phyloP scores from a whole-genome alignment of 164 flowering plant genomes.

The Protea cynaroides region DNA sequence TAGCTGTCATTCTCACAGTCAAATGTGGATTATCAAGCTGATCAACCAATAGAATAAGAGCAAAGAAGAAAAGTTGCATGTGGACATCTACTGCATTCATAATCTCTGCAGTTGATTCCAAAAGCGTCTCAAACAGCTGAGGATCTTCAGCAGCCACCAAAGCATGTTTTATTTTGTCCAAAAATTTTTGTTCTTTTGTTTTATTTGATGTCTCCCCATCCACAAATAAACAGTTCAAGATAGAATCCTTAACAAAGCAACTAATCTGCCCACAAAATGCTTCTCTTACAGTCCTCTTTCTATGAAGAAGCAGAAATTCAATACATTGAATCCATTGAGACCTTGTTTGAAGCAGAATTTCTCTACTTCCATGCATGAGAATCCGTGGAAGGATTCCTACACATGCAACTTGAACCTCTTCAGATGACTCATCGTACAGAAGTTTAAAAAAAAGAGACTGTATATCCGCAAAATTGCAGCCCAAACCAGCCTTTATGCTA shows the following conservation, averaged over 20 bases:
- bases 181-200: constrained; percentile 54
- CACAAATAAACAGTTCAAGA: constrained; percentile 51
- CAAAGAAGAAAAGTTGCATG: constrained; percentile 55
- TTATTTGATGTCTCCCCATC: constrained; percentile 31
- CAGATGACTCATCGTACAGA: constrained; percentile 68
- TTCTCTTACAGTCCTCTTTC: constrained; percentile 62
- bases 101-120: constrained; percentile 67
- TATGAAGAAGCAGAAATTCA: constrained; percentile 55
- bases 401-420: constrained; percentile 83
- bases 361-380: constrained; percentile 52
- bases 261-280: constrained; percentile 71
- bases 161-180: constrained; percentile 68
- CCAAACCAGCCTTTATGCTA: constrained; percentile 18
- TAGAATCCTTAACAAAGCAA: constrained; percentile 49
- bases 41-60: constrained; percentile 74
- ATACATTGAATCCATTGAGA: constrained; percentile 69
- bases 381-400: constrained; percentile 50
- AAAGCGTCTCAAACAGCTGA: constrained; percentile 58
- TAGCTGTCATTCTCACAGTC: constrained; percentile 63
- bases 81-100: constrained; percentile 68
- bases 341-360: constrained; percentile 38
- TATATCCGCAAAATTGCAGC: constrained; percentile 35
- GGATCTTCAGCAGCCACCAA: constrained; percentile 59
- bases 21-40: constrained; percentile 77
- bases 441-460: constrained; percentile 57